phyloP scores from a whole-genome alignment of 1,284 basidiomycete species.

The Agroathelia rolfsii region DNA sequence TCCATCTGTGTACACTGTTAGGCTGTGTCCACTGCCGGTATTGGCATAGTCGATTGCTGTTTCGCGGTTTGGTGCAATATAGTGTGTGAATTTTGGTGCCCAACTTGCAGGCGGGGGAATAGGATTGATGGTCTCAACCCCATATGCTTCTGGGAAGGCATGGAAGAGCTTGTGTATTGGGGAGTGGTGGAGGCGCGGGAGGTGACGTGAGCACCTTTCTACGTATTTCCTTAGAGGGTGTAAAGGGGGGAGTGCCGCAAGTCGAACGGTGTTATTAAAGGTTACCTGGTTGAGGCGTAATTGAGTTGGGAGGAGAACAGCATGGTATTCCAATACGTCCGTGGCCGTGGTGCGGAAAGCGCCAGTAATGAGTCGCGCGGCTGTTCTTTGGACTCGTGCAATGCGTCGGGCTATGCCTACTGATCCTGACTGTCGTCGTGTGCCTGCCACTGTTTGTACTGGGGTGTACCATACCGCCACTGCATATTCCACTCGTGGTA shows the following conservation, averaged over 20 bases:
- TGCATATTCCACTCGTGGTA: constrained; percentile 21
- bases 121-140: constrained; percentile 11
- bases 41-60: constrained; percentile 5
- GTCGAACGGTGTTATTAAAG: constrained; percentile 18
- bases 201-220: constrained; percentile 7
- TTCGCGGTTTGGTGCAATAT: constrained; percentile 4
- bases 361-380: constrained; percentile 23
- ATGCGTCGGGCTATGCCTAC: constrained; percentile 14
- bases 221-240: constrained; percentile 22
- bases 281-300: constrained; percentile 17
- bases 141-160: constrained; percentile 9
- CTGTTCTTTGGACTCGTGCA: constrained; percentile 20
- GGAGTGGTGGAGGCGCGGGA: constrained; percentile 8
- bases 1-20: constrained; percentile 22
- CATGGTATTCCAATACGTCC: constrained; percentile 22
- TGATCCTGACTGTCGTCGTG: constrained; percentile 7
- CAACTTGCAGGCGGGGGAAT: neutral
- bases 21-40: constrained; percentile 9
- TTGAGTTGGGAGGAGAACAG: constrained; percentile 22
- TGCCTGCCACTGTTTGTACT: constrained; percentile 5
- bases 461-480: constrained; percentile 15
- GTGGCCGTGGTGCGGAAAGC: constrained; percentile 22
- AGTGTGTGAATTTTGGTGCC: constrained; percentile 1
- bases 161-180: constrained; percentile 15
- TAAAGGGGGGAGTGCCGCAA: constrained; percentile 20